A percentile compares a stretch with the other conserved stretches of the same genome.
Evolutionary conservation across 148 eudicot genomes (phyloP).

Genomic region (Spergularia bocconei): DNA sequence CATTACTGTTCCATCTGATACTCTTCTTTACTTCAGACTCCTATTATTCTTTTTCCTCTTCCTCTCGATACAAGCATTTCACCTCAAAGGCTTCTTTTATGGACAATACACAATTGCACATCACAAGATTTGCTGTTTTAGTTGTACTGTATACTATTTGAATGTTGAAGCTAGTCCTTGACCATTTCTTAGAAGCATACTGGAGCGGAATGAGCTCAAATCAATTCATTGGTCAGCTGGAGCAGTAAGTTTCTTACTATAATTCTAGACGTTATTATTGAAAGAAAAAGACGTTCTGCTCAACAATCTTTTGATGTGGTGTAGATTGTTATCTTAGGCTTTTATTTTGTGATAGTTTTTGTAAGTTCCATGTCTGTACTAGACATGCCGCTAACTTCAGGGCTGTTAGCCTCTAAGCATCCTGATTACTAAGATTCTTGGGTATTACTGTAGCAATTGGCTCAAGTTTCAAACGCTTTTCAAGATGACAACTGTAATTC

Average conservation of each 20-base stretch:
- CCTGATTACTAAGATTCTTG: no score
- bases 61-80: not conserved
- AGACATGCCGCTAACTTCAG: not conserved
- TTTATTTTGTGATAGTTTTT: not conserved
- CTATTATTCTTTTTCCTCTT: not conserved
- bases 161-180: slow-evolving; percentile 25
- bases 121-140: not conserved
- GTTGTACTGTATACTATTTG: not conserved
- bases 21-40: not conserved
- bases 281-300: not conserved
- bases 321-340: not conserved
- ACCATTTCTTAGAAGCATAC: slow-evolving; percentile 55
- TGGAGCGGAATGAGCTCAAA: slow-evolving; percentile 73
- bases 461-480: no score
- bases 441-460: no score
- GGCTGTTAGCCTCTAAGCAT: no score
- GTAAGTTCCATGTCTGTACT: not conserved
- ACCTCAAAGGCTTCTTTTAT: not conserved
- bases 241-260: slow-evolving; percentile 48
- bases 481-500: no score
- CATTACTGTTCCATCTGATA: not conserved
- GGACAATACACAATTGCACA: not conserved
- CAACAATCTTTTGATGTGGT: not conserved
- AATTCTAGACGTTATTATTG: not conserved
- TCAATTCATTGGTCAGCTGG: slow-evolving; percentile 78